Conservation (phyloP, 2,329 filamentous ascomycete species). For the Aspergillus caelatus region DNA sequence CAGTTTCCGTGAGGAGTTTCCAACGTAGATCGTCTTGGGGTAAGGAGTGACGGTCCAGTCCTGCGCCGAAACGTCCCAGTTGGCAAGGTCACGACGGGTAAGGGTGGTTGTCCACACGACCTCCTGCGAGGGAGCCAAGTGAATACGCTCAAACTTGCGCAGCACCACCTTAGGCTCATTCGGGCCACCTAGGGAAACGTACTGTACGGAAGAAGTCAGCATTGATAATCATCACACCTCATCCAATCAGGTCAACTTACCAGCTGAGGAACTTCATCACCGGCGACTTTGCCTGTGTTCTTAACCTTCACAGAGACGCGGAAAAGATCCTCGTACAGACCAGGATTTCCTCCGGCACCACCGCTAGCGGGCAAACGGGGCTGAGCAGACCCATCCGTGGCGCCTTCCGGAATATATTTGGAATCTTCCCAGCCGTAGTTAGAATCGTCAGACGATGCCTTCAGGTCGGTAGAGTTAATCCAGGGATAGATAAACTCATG, state of each 20-base stretch:
- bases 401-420: conserved; percentile 55
- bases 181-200: conserved; percentile 78
- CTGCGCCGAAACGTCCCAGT: conserved; percentile 79
- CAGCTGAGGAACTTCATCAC: conserved; percentile 58
- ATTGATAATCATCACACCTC: neutral
- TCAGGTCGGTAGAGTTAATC: conserved; percentile 62
- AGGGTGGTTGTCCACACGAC: conserved; percentile 69
- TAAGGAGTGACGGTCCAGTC: conserved; percentile 73
- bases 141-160: conserved; percentile 78
- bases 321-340: conserved; percentile 55
- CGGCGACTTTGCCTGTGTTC: conserved; percentile 53
- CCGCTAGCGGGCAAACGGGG: conserved; percentile 60
- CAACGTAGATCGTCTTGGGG: conserved; percentile 63
- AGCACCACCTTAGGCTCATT: conserved; percentile 69
- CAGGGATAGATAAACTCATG: conserved; percentile 65
- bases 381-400: conserved; percentile 58
- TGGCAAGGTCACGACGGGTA: conserved; percentile 79
- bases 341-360: conserved; percentile 62
- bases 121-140: conserved; percentile 69
- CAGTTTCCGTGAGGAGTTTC: conserved; percentile 61
- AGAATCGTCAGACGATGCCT: conserved; percentile 54
- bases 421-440: conserved; percentile 56
- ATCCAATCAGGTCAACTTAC: conserved; percentile 25
- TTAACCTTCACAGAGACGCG: conserved; percentile 52
- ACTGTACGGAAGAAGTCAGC: conserved; percentile 41